Base-by-base conservation (phyloP, 495 filamentous ascomycete species). In the Parathielavia hyrcaniae region DNA sequence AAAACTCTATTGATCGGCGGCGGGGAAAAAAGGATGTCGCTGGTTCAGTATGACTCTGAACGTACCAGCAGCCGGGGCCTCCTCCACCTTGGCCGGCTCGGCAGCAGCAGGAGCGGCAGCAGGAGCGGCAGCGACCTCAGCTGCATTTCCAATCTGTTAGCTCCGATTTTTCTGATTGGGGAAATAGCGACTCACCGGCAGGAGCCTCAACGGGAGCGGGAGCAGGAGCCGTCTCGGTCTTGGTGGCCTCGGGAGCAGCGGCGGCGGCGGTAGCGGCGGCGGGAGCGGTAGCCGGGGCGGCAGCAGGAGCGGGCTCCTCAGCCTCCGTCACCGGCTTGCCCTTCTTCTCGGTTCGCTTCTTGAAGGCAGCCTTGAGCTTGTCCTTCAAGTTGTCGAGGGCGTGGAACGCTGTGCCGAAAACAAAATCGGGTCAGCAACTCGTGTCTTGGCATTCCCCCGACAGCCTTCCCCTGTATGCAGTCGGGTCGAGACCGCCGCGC, bases 361-460 rank as follows among this genome's bases (percentile, higher is more conserved):
- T 70, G 65, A 73, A 73, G 57, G 64, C 64, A 38, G 62, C 64
- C 69, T 69, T 71, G 50, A 73, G 64, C 69, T 69, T 71, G 19
- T 55, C 61, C 57, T 63, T 66, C 26, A 73, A 47, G 65, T 71
- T 71, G 61, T 66, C 66, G 52, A 71, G 53, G 6, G 70, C 65
- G 26, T 55, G 51, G 57, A 68, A 53, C 17, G 69, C 67, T 71
- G 54, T 6, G 41, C 32, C 23, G 36, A 5, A n/a, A 51, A 38
- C 14, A 16, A n/a, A 3, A 40, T 50, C 7, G 7, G 26, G 45
- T 58, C 12, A 52, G 50, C 23, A 14, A 2, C 23, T 5, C n/a
- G 16, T 20, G 22, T 35, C 26, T 8, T 16, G 9, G 16, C 16
- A 23, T n/a, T 1, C 9, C 14, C 40, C n/a, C 52, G 23, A 12